Conservation (phyloP, 2,329 filamentous ascomycete genomes). For the Cercospora sp. region DNA sequence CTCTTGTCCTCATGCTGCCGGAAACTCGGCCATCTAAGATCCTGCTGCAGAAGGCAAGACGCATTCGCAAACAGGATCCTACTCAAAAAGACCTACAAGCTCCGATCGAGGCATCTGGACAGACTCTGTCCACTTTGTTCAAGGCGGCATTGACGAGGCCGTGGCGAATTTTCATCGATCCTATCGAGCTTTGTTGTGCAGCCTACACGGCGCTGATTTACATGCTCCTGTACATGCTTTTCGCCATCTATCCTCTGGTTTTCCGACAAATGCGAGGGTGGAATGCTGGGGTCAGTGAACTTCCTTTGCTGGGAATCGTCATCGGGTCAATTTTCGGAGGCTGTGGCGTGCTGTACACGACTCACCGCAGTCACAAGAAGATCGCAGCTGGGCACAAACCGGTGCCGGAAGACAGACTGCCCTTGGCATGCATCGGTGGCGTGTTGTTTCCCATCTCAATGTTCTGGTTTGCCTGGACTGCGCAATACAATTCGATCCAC, state of each 20-base stretch:
- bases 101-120: conserved; percentile 49
- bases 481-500: conserved; percentile 45
- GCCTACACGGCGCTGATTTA: conserved; percentile 47
- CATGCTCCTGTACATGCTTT: conserved; percentile 53
- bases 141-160: neutral
- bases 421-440: conserved; percentile 30
- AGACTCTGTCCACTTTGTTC: conserved; percentile 34
- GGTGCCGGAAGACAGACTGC: conserved; percentile 45
- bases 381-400: conserved; percentile 39
- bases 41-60: conserved; percentile 52
- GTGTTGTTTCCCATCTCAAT: conserved; percentile 37
- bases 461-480: conserved; percentile 42
- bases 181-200: neutral
- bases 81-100: conserved; percentile 55
- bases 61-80: conserved; percentile 42
- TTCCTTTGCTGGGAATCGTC: conserved; percentile 48
- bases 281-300: conserved; percentile 59
- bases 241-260: conserved; percentile 58
- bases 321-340: conserved; percentile 52
- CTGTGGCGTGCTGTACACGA: conserved; percentile 45
- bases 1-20: conserved; percentile 52
- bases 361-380: conserved; percentile 43
- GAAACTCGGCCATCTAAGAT: conserved; percentile 60
- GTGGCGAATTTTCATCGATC: neutral
- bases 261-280: conserved; percentile 62